Conservation (phyloP, 805 yeast species). For the Myxozyma kluyveri region DNA sequence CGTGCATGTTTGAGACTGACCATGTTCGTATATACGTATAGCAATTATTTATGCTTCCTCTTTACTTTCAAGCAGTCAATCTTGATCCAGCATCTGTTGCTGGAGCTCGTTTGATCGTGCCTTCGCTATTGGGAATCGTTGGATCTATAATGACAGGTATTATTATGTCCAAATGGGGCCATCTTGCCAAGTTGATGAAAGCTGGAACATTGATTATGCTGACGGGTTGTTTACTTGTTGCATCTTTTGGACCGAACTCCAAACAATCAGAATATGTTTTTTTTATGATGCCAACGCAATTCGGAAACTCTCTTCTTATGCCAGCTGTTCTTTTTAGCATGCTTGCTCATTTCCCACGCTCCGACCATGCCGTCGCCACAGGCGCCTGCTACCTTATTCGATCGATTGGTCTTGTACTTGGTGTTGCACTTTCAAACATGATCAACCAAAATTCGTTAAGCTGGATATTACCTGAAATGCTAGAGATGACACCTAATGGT, state of each 20-base stretch:
- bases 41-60: slow-evolving; percentile 69
- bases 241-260: slow-evolving; percentile 29
- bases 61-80: slow-evolving; percentile 58
- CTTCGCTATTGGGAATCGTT: slow-evolving; percentile 62
- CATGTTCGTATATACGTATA: too few species aligned
- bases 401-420: slow-evolving; percentile 81
- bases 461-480: slow-evolving; percentile 34
- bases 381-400: slow-evolving; percentile 86
- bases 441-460: slow-evolving; percentile 54
- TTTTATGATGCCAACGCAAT: slow-evolving; percentile 54
- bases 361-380: slow-evolving; percentile 78
- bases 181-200: slow-evolving; percentile 52
- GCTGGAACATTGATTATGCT: slow-evolving; percentile 45
- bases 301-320: slow-evolving; percentile 63
- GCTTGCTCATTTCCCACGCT: slow-evolving; percentile 67
- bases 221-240: slow-evolving; percentile 47
- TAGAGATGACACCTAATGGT: slow-evolving; percentile 32
- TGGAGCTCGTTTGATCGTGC: slow-evolving; percentile 52
- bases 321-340: slow-evolving; percentile 71
- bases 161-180: slow-evolving; percentile 66
- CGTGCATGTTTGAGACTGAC: neutral
- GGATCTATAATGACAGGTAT: slow-evolving; percentile 69
- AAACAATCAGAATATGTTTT: slow-evolving; percentile 43
- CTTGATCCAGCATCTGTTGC: slow-evolving; percentile 53
- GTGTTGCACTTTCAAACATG: slow-evolving; percentile 68